Conservation (phyloP, 257 asterid genomes). For the Oldenlandia corymbosa region DNA sequence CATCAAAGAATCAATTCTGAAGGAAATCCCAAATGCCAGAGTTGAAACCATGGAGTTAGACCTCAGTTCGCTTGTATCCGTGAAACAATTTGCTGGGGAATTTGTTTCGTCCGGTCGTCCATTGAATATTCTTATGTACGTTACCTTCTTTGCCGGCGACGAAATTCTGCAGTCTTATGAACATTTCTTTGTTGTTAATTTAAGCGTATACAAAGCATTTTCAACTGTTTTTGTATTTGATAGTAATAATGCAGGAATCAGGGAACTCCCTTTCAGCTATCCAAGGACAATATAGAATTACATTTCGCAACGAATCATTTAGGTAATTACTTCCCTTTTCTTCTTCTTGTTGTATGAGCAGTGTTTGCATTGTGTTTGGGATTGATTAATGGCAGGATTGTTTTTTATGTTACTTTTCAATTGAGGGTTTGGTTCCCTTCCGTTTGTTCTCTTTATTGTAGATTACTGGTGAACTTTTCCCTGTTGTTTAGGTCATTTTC, state of each 20-base stretch:
- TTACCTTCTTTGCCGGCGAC: neutral
- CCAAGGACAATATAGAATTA: constrained; percentile 70
- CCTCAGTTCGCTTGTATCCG: constrained; percentile 69
- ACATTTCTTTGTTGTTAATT: too few relatives aligned
- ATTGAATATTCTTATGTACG: constrained; percentile 74
- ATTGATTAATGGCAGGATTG: too few relatives aligned
- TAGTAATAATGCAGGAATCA: constrained; percentile 85
- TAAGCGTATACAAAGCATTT: too few relatives aligned
- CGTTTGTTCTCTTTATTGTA: too few relatives aligned
- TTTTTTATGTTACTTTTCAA: too few relatives aligned
- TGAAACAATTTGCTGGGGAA: constrained; percentile 53
- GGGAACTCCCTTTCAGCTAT: constrained; percentile 68
- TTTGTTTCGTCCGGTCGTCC: constrained; percentile 58
- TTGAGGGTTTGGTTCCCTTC: too few relatives aligned
- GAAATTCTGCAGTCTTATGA: neutral
- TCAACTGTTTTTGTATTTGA: constrained; percentile 11
- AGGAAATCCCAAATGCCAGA: constrained; percentile 59
- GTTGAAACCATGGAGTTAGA: constrained; percentile 77
- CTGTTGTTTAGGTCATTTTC: constrained; percentile 66
- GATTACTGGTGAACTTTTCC: too few relatives aligned
- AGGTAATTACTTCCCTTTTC: too few relatives aligned
- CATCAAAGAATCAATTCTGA: constrained; percentile 45
- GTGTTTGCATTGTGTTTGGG: too few relatives aligned
- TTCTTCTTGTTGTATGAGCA: too few relatives aligned
- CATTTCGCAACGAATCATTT: constrained; percentile 86